Percentiles rank a stretch among this genome's conserved stretches.
These are phyloP conservation scores for Lathyrus sativus DNA, from an alignment of 306 rosid species.

Conservation along the genomic window DNA sequence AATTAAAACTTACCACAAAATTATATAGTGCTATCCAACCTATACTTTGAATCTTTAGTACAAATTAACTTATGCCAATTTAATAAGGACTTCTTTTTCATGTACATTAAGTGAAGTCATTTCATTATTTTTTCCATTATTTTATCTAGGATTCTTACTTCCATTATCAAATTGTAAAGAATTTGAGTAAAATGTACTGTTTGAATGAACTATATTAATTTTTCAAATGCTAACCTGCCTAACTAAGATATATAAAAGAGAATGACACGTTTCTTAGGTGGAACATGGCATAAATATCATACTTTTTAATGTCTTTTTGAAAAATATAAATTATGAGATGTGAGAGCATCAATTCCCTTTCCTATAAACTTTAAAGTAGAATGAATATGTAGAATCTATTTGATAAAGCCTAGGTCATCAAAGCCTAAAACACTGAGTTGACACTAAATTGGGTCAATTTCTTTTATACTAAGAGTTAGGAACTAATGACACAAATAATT, in stretches of 20 bases:
- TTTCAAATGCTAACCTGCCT: slow-evolving; percentile 44
- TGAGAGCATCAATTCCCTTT: slow-evolving; percentile 11
- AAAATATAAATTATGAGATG: neutral
- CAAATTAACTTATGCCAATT: slow-evolving; percentile 31
- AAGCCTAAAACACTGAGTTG: slow-evolving; percentile 31
- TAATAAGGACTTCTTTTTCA: slow-evolving; percentile 17
- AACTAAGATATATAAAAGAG: slow-evolving; percentile 29
- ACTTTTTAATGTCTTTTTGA: neutral
- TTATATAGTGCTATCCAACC: slow-evolving; percentile 44
- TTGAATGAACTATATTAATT: slow-evolving; percentile 23
- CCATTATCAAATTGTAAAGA: slow-evolving; percentile 29
- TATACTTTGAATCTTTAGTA: slow-evolving; percentile 38
- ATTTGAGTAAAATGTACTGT: slow-evolving; percentile 20
- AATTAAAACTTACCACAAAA: slow-evolving; percentile 41
- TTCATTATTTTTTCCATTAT: slow-evolving; percentile 11
- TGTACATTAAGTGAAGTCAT: slow-evolving; percentile 29
- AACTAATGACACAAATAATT: neutral
- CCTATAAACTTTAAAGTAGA: slow-evolving; percentile 19
- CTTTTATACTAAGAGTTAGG: slow-evolving; percentile 22
- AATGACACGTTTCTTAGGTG: slow-evolving; percentile 28
- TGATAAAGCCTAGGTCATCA: slow-evolving; percentile 38
- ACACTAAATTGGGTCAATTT: slow-evolving; percentile 32
- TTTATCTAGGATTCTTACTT: slow-evolving; percentile 35
- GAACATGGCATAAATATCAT: slow-evolving; percentile 13
- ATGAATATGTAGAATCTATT: slow-evolving; percentile 33